phyloP scores from a whole-genome alignment of 2,329 filamentous ascomycete species.

The Pestalotiopsis sp. region DNA sequence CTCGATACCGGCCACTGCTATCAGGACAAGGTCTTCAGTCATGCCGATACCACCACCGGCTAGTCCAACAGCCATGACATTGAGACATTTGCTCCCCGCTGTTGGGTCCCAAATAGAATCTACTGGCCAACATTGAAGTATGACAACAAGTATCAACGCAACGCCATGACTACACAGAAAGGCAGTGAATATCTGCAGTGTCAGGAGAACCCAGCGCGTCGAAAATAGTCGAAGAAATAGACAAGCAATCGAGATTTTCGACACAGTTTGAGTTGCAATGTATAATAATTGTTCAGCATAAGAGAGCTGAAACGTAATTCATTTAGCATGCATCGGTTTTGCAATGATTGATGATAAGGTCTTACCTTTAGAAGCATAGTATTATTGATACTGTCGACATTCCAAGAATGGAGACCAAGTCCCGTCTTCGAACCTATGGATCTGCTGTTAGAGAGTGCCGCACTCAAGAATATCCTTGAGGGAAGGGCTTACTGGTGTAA shows the following conservation, averaged over 20 bases:
- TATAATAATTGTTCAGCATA: background rate
- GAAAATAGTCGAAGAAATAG: background rate
- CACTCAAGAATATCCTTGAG: background rate
- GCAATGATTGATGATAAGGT: background rate
- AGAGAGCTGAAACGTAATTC: background rate
- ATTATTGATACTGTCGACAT: background rate
- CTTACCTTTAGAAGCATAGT: background rate
- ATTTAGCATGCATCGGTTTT: background rate
- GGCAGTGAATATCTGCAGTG: background rate
- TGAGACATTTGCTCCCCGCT: background rate
- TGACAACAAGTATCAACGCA: background rate
- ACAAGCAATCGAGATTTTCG: conserved; percentile 1
- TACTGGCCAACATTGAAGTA: conserved; percentile 4
- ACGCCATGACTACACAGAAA: background rate
- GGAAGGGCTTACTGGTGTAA: background rate
- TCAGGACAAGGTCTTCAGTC: background rate
- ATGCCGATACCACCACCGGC: background rate
- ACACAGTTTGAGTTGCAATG: background rate
- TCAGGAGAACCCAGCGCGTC: background rate
- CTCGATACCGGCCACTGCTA: background rate
- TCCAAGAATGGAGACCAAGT: background rate
- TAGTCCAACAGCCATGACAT: background rate
- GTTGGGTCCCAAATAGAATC: background rate
- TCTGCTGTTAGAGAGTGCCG: background rate
- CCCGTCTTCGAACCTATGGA: background rate